Percentiles rank a stretch among this genome's conserved stretches.
Evolutionary conservation across 768 basidiomycete species (phyloP).

Genomic region (Clavaria fumosa): DNA sequence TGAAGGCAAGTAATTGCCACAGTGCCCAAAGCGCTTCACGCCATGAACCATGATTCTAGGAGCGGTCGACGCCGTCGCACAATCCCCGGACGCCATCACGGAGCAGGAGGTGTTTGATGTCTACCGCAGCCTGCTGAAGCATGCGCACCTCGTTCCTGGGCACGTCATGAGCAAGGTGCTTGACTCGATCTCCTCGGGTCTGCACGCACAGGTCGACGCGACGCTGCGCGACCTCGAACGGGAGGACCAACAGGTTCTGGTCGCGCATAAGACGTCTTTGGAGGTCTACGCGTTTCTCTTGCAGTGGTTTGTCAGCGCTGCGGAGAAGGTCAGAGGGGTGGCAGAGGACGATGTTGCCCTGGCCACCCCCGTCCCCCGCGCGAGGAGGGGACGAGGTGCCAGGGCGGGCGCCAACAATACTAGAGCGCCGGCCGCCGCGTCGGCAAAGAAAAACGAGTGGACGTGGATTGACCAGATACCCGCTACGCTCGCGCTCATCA

Average conservation of each 20-base stretch:
- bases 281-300: slow-evolving; percentile 89
- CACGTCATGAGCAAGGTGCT: slow-evolving; percentile 69
- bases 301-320: slow-evolving; percentile 77
- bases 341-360: slow-evolving; percentile 32
- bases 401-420: slow-evolving; percentile 27
- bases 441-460: slow-evolving; percentile 41
- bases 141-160: slow-evolving; percentile 45
- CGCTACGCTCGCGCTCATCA: slow-evolving; percentile 48
- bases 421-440: slow-evolving; percentile 21
- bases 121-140: slow-evolving; percentile 70
- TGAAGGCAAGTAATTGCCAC: too few relatives aligned
- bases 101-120: slow-evolving; percentile 64
- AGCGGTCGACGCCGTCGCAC: slow-evolving; percentile 70
- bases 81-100: slow-evolving; percentile 55
- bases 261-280: slow-evolving; percentile 54
- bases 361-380: slow-evolving; percentile 27
- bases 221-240: slow-evolving; percentile 53
- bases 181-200: slow-evolving; percentile 70
- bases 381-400: slow-evolving; percentile 43
- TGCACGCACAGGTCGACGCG: slow-evolving; percentile 57
- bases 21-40: too few relatives aligned
- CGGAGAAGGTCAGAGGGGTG: slow-evolving; percentile 56
- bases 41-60: too few relatives aligned
- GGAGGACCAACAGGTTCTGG: slow-evolving; percentile 46
- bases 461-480: slow-evolving; percentile 71